phyloP scores from a whole-genome alignment of 2,329 filamentous ascomycete genomes.

The Neonectria punicea region DNA sequence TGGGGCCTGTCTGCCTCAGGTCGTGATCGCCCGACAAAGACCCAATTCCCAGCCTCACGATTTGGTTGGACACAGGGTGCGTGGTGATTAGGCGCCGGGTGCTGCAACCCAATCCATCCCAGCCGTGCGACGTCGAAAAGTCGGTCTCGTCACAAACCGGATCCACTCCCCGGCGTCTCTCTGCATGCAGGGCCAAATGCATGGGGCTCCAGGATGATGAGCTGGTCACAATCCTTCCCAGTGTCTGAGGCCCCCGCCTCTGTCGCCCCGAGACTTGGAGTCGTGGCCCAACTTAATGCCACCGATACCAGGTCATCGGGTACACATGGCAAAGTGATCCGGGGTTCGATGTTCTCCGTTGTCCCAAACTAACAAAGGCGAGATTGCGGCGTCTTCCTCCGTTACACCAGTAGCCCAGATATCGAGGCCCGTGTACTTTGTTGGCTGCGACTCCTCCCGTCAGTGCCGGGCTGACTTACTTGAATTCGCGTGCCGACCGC shows the following conservation, averaged over 20 bases:
- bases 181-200: constrained; percentile 33
- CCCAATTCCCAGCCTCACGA: constrained; percentile 37
- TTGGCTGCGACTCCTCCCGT: constrained; percentile 1
- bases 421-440: constrained; percentile 13
- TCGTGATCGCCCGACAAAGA: constrained; percentile 32
- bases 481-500: constrained; percentile 20
- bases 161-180: constrained; percentile 34
- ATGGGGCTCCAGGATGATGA: constrained; percentile 28
- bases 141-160: constrained; percentile 38
- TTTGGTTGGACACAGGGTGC: constrained; percentile 32
- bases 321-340: constrained; percentile 32
- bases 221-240: constrained; percentile 31
- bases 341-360: constrained; percentile 9
- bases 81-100: constrained; percentile 35
- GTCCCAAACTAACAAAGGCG: constrained; percentile 7
- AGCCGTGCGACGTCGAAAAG: constrained; percentile 36
- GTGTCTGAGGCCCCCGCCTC: constrained; percentile 28
- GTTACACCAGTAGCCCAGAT: constrained; percentile 9
- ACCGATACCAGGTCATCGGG: constrained; percentile 30
- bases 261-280: constrained; percentile 1
- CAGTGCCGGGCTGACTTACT: constrained; percentile 23
- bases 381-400: not conserved
- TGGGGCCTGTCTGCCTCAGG: constrained; percentile 22
- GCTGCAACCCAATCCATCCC: constrained; percentile 34
- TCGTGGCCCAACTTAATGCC: constrained; percentile 23